A percentile compares a stretch with the other conserved stretches of the same genome.
Evolutionary conservation across 768 basidiomycete species (phyloP).

Genomic region (Lactifluus hygrophoroides): DNA sequence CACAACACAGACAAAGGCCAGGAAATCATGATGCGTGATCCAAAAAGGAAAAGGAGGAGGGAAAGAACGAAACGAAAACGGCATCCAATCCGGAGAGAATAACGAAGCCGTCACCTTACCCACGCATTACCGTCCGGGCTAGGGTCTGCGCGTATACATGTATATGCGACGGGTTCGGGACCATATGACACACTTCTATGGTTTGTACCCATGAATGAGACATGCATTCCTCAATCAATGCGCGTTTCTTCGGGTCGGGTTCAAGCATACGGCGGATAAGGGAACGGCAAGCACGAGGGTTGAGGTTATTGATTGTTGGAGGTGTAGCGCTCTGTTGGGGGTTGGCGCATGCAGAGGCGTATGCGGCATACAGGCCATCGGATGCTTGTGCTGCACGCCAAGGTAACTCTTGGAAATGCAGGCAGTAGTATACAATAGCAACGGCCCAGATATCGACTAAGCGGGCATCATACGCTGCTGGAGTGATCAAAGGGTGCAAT

Average conservation of each 20-base stretch:
- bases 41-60: background rate
- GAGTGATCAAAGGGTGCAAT: slow-evolving; percentile 33
- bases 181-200: slow-evolving; percentile 77
- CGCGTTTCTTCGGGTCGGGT: slow-evolving; percentile 75
- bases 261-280: slow-evolving; percentile 92
- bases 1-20: background rate
- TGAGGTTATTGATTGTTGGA: slow-evolving; percentile 81
- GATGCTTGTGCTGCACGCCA: slow-evolving; percentile 89
- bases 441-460: slow-evolving; percentile 98
- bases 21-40: background rate
- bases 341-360: slow-evolving; percentile 48
- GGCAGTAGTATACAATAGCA: slow-evolving; percentile 96
- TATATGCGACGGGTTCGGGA: slow-evolving; percentile 55
- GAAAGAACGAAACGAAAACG: background rate
- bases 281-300: slow-evolving; percentile 73
- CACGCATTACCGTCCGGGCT: slow-evolving; percentile 8
- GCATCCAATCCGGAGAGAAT: background rate
- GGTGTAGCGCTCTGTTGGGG: slow-evolving; percentile 37
- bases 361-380: slow-evolving; percentile 76
- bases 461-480: slow-evolving; percentile 88
- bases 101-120: background rate
- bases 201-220: slow-evolving; percentile 68
- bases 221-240: slow-evolving; percentile 73
- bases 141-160: slow-evolving; percentile 37
- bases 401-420: slow-evolving; percentile 95